Evolutionary conservation across 2,329 filamentous ascomycete species (phyloP).

Genomic region (Mycosphaerella sp.): DNA sequence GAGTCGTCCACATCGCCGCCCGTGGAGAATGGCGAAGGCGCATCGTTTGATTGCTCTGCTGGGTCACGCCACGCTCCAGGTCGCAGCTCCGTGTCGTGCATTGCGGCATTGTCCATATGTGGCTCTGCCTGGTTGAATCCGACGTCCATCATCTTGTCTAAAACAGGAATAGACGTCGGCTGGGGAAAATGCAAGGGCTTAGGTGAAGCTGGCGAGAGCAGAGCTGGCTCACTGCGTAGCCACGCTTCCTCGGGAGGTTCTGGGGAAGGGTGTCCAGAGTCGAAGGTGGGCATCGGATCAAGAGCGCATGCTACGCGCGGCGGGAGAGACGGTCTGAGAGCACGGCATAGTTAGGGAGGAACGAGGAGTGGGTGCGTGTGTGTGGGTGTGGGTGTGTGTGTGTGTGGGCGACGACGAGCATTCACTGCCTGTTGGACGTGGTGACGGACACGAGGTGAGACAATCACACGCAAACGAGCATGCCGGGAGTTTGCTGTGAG

Average conservation of each 20-base stretch:
- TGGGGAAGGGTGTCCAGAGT: slow-evolving; percentile 13
- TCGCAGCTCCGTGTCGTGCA: slow-evolving; percentile 32
- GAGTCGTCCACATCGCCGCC: slow-evolving; percentile 15
- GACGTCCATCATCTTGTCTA: slow-evolving; percentile 66
- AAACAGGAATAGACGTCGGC: slow-evolving; percentile 61
- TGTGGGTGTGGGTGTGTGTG: too few species aligned
- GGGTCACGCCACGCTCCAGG: slow-evolving; percentile 32
- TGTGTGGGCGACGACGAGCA: too few species aligned
- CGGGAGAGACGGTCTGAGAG: slow-evolving; percentile 2
- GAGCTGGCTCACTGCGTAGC: slow-evolving; percentile 53
- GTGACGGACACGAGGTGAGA: too few species aligned
- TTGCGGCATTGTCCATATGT: slow-evolving; percentile 41
- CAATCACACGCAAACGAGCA: too few species aligned
- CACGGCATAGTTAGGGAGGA: slow-evolving; percentile 4
- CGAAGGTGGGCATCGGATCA: slow-evolving; percentile 23
- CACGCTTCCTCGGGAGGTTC: slow-evolving; percentile 50
- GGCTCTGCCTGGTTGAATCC: slow-evolving; percentile 61
- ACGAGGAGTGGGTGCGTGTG: too few species aligned
- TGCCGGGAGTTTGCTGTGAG: too few species aligned
- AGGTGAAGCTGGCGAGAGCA: slow-evolving; percentile 62
- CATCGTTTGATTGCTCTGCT: slow-evolving; percentile 19
- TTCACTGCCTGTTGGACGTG: too few species aligned
- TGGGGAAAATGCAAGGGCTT: slow-evolving; percentile 62
- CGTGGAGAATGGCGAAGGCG: slow-evolving; percentile 18
- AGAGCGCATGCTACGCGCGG: slow-evolving; percentile 10